phyloP scores from a whole-genome alignment of 2,329 filamentous ascomycete genomes.

The Nothomitra cinnamomea region DNA sequence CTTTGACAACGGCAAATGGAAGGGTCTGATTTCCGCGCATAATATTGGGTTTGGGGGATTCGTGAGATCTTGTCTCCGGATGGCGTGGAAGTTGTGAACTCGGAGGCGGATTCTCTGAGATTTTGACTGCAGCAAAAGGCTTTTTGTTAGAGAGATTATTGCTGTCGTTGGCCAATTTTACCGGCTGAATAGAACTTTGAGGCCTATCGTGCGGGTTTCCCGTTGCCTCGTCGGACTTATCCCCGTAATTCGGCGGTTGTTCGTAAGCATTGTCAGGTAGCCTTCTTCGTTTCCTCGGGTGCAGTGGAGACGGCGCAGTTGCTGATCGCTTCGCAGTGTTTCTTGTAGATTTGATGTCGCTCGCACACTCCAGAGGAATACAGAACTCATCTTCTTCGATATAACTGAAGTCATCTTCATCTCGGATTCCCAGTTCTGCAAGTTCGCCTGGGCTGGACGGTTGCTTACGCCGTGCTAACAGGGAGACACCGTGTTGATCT shows the following conservation, averaged over 20 bases:
- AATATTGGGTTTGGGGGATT: constrained; percentile 22
- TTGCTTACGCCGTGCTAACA: no score
- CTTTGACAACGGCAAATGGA: constrained; percentile 61
- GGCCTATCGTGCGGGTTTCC: background rate
- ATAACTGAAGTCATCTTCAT: constrained; percentile 12
- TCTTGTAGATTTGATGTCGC: constrained; percentile 14
- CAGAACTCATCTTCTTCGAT: constrained; percentile 19
- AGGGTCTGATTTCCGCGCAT: constrained; percentile 29
- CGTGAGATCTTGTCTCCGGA: constrained; percentile 18
- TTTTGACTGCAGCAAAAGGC: background rate
- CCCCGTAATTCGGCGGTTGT: constrained; percentile 1
- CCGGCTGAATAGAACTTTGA: background rate
- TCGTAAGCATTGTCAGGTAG: background rate
- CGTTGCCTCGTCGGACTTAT: background rate
- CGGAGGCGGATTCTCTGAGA: background rate
- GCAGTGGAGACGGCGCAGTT: background rate
- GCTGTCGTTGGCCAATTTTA: background rate
- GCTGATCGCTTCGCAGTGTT: constrained; percentile 10
- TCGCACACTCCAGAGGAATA: constrained; percentile 18
- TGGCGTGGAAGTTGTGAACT: background rate
- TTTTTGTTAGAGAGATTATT: background rate
- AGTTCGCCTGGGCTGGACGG: background rate
- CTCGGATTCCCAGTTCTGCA: constrained; percentile 11
- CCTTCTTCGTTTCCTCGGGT: background rate
- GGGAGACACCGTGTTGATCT: no score